Evolutionary conservation across 257 asterid species (phyloP).

Genomic region (Craterostigma plantagineum): DNA sequence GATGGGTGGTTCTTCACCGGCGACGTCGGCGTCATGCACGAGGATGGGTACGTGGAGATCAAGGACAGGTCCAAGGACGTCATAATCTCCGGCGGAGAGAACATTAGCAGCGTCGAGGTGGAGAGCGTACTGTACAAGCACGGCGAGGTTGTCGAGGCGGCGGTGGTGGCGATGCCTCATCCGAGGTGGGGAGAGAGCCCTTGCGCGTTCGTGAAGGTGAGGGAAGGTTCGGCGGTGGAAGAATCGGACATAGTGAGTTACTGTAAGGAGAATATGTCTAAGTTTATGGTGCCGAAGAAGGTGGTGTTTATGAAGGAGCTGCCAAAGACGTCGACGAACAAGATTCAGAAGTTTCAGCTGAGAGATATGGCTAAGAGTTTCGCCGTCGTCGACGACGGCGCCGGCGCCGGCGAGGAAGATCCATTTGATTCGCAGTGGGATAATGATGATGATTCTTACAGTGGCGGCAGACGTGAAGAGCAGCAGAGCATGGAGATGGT

Average conservation of each 20-base stretch:
- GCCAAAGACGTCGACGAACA: conserved; percentile 41
- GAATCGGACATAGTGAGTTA: conserved; percentile 28
- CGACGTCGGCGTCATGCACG: conserved; percentile 58
- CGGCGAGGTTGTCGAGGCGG: conserved; percentile 32
- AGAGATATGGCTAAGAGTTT: conserved; percentile 20
- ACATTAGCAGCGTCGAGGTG: conserved; percentile 40
- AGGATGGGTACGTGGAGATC: conserved; percentile 35
- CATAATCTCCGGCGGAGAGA: conserved; percentile 39
- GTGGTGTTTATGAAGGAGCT: conserved; percentile 28
- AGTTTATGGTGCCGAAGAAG: conserved; percentile 34
- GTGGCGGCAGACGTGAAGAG: no score
- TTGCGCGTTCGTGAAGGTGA: conserved; percentile 30
- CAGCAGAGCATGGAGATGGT: no score
- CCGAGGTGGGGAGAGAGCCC: conserved; percentile 40
- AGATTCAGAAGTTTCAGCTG: conserved; percentile 28
- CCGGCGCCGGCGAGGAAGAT: neutral
- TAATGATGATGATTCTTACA: no score
- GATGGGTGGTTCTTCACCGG: conserved; percentile 65
- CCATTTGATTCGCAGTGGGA: no score
- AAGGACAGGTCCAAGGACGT: conserved; percentile 26
- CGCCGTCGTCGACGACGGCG: neutral
- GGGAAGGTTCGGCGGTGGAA: conserved; percentile 10
- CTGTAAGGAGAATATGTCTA: conserved; percentile 27
- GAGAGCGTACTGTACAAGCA: conserved; percentile 28
- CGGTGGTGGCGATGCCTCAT: conserved; percentile 37